Conservation (phyloP, 1,284 basidiomycete species). For the Puccinia horiana region DNA sequence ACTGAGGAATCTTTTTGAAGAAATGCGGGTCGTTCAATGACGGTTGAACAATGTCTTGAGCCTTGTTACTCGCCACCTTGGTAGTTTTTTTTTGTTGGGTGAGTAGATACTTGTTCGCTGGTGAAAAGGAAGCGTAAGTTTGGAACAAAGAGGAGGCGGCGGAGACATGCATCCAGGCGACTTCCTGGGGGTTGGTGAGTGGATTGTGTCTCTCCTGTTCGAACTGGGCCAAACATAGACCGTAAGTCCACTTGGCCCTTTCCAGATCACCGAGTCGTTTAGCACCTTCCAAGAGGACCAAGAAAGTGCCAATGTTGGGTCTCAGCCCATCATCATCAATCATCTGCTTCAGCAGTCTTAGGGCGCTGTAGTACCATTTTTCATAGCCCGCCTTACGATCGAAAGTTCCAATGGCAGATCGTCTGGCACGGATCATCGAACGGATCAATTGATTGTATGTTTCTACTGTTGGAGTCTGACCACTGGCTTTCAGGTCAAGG, state of each 20-base stretch:
- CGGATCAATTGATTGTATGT: constrained; percentile 50
- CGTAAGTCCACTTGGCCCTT: constrained; percentile 48
- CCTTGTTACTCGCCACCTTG: not conserved
- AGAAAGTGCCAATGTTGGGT: constrained; percentile 42
- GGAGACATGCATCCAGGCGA: constrained; percentile 29
- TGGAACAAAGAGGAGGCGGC: constrained; percentile 40
- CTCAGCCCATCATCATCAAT: constrained; percentile 44
- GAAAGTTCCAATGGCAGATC: constrained; percentile 36
- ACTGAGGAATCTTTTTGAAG: constrained; percentile 29
- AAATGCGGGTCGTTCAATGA: constrained; percentile 22
- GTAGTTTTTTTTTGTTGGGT: not conserved
- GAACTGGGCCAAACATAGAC: constrained; percentile 35
- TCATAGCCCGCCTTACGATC: constrained; percentile 26
- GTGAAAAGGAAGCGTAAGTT: constrained; percentile 45
- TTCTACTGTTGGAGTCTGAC: constrained; percentile 32
- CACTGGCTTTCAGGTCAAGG: constrained; percentile 32
- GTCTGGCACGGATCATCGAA: constrained; percentile 42
- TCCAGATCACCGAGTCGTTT: constrained; percentile 45
- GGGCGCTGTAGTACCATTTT: constrained; percentile 48
- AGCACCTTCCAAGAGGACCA: constrained; percentile 45
- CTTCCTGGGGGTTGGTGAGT: not conserved
- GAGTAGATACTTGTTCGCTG: constrained; percentile 32
- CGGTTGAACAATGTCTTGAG: not conserved
- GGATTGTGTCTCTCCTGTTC: constrained; percentile 2
- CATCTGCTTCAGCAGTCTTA: constrained; percentile 44